Percentiles rank a stretch among this genome's conserved stretches.
These are phyloP conservation scores for Pythium volutum DNA, from an alignment of 352 stramenopile species.

Conservation along the genomic window DNA sequence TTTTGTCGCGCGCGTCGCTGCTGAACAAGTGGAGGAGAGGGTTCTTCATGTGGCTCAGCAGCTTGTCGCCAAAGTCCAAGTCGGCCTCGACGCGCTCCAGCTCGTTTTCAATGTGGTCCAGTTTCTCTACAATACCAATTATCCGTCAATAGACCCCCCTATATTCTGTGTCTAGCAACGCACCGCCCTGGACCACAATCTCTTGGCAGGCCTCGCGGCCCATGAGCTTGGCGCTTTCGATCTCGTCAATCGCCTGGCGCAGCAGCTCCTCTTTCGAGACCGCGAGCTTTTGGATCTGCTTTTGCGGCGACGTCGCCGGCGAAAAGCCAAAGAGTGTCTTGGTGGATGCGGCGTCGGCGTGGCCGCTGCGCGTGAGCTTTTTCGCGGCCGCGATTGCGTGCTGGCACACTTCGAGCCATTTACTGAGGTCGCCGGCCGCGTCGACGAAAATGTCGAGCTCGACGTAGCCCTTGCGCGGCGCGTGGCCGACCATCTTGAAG, in stretches of 20 bases:
- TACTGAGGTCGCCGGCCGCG: conserved; percentile 50
- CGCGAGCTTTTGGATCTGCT: conserved; percentile 66
- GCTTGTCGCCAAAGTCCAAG: conserved; percentile 71
- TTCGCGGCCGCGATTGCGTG: conserved; percentile 62
- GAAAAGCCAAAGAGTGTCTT: conserved; percentile 63
- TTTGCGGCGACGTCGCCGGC: conserved; percentile 38
- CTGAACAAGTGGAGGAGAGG: conserved; percentile 73
- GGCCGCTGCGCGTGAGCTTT: conserved; percentile 35
- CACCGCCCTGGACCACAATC: conserved; percentile 65
- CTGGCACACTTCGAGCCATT: conserved; percentile 79
- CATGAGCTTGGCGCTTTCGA: conserved; percentile 68
- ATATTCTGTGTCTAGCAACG: too few species aligned
- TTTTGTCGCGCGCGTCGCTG: conserved; percentile 32
- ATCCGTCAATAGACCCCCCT: too few species aligned
- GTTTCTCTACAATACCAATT: conserved; percentile 41
- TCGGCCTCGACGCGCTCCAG: conserved; percentile 55
- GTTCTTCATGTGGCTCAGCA: conserved; percentile 65
- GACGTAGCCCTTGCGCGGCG: conserved; percentile 66
- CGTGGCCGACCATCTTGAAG: conserved; percentile 85
- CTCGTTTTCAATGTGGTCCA: conserved; percentile 66
- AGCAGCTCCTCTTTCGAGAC: conserved; percentile 64
- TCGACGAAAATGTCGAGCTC: conserved; percentile 84
- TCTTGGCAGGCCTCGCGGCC: conserved; percentile 67
- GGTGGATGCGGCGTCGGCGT: conserved; percentile 29
- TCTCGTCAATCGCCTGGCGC: conserved; percentile 64